Evolutionary conservation across 2,329 filamentous ascomycete genomes (phyloP), one percentile per base, ranked within the genome.

Genomic region (Scopulariopsis brevicaulis): DNA sequence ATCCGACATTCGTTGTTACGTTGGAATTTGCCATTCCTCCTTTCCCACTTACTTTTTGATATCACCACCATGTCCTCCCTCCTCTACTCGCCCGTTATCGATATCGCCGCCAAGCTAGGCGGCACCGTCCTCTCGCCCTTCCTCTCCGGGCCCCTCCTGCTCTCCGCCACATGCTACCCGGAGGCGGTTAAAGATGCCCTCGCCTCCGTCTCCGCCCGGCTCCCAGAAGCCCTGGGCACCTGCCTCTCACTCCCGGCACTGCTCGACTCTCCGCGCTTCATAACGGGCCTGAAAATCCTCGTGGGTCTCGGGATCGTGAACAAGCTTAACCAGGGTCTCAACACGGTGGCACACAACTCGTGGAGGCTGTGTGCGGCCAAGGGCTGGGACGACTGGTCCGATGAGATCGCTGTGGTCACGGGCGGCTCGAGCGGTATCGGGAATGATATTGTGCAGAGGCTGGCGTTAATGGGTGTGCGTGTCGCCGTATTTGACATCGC

Each of bases 391-490:
- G 14, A n/a, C 14, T 90, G 87, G 85, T 71, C 75, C 24, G 78
- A 77, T 56, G 87, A 91, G 71, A 77, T 91, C 55, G 84, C 89
- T 2, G 74, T 91, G 51, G 77, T 92, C 22, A 92, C 89, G 0
- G 88, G 89, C 8, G 89, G 89, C 8, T 83, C 85, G 50, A 82
- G 82, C 58, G 89, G 89, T 0, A 90, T 93, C 65, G 89, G 89
- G 15, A 81, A 79, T 22, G 72, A 79, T 43, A 77, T 90, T 3
- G 86, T 87, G 15, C 76, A 78, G 62, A 68, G 85, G 57, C 74
- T 94, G n/a, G 84, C 82, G 0, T 80, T 84, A 67, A 74, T 72
- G 60, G 81, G 80, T 1, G 75, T 88, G 63, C 87, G 81, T 62
- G 85, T 91, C 37, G 85, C 85, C 0, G 84, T 91, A 2, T 68